Base-by-base conservation (phyloP, 331 rosid species). In the Pyracantha coccinea region DNA sequence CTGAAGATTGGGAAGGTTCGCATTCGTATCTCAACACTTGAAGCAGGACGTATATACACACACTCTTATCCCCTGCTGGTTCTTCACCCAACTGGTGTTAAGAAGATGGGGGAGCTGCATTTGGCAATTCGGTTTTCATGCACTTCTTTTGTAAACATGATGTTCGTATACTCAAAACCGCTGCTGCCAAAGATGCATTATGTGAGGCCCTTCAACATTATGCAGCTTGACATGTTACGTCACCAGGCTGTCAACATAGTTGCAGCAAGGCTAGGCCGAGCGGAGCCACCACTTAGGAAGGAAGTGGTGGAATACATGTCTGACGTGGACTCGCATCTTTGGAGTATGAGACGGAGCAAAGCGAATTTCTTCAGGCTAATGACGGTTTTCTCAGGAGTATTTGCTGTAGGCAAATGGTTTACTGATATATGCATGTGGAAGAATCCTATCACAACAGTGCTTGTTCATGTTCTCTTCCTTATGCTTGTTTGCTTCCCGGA, bases 241-340 rank as follows among this genome's bases (percentile, higher is more conserved):
- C 86, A 83, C 72, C 83, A 78, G 24, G 83, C 86, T 28, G 86
- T 78, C 6, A 75, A 66, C 75, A 83, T 83, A n/a, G 80, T 83
- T 32, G 81, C 81, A 25, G 83, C 86, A 12, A 27, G 78, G 74
- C 44, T 83, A 28, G 70, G 80, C 17, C 50, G 86, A 41, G 80
- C 86, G 1, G 81, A 83, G 75, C 86, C 86, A 29, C 80, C 86
- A 15, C 83, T 78, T 62, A 63, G 77, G 61, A 83, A 75, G 58
- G 82, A 83, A 69, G 83, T 83, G 75, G 83, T 83, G 27, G 86
- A 83, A 64, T 83, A 83, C 82, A 78, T 83, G 86, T 83, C 86
- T 35, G 86, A 83, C 15, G 78, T 75, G 75, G 83, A 83, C 80
- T 78, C 83, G 0, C 83, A 83, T 58, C 80, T 78, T 3, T 83